Evolutionary conservation across 2,329 filamentous ascomycete genomes (phyloP), one percentile per base, ranked within the genome.

Genomic region (Alternaria sp.): DNA sequence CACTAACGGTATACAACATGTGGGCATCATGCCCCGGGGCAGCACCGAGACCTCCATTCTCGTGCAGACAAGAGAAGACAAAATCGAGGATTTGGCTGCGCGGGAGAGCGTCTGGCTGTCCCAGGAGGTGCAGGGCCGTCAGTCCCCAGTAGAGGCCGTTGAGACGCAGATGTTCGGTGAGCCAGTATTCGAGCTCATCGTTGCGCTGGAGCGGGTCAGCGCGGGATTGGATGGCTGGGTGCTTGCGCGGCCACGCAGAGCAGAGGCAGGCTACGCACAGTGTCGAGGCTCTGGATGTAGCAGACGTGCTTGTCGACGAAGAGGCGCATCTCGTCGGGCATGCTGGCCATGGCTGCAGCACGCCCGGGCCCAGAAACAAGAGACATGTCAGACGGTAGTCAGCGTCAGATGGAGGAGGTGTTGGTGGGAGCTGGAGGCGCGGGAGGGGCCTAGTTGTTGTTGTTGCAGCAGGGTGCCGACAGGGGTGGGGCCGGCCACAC

Each of bases 141-240:
- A 99, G 80, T 13, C 95, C 95, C 95, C 95, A 99, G 79, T 99
- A 99, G 46, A 99, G 86, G 42, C 95, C 95, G 76, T 95, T 97
- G 57, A 99, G 85, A 61, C 95, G 92, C 67, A 99, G 84, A 77
- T 99, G 95, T 79, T 99, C 94, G 13, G 95, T 99, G 75, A 98
- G 84, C 90, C 94, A 97, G 82, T 98, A 99, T 78, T 97, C 93
- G 70, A 97, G 88, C 79, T 97, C 92, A 83, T 98, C 93, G 81
- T 91, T 93, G 75, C 90, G 89, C 87, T 90, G 80, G 69, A 72
- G 69, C 72, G 62, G 61, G 71, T 82, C 73, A 80, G 79, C 72
- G 73, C 69, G 61, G 63, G 58, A 66, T 53, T 59, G 34, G 61
- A 55, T 37, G 48, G 58, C 48, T 58, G 56, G 60, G 49, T 46